Evolutionary conservation across 192 early-diverging fungal species (phyloP).

Genomic region (Diversispora eburnea): DNA sequence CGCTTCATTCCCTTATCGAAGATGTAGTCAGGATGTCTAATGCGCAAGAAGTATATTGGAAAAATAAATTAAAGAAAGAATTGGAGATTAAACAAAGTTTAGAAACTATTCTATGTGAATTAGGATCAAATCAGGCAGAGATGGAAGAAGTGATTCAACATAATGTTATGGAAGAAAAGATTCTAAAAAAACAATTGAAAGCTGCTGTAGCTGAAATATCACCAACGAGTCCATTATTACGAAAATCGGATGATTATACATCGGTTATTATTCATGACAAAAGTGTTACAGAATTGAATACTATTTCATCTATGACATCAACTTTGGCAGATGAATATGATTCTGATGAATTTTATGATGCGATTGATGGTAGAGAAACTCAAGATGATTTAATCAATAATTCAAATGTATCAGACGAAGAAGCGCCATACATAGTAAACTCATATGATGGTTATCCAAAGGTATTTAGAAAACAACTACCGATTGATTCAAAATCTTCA

Average conservation of each 20-base stretch:
- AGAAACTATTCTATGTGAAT: constrained; percentile 44
- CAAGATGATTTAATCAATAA: constrained; percentile 24
- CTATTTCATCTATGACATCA: background rate
- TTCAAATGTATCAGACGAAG: background rate
- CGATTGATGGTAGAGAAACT: constrained; percentile 43
- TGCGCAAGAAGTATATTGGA: constrained; percentile 47
- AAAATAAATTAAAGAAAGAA: constrained; percentile 41
- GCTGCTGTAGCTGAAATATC: background rate
- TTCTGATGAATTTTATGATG: constrained; percentile 69
- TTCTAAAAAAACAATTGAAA: constrained; percentile 21
- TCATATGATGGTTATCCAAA: constrained; percentile 45
- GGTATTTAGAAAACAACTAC: constrained; percentile 45
- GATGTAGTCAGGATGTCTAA: constrained; percentile 40
- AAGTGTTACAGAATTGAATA: background rate
- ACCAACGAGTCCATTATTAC: background rate
- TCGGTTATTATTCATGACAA: background rate
- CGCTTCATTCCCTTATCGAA: constrained; percentile 22
- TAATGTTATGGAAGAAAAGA: constrained; percentile 35
- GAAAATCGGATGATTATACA: no score
- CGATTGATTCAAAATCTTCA: constrained; percentile 44
- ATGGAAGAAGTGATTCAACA: constrained; percentile 44
- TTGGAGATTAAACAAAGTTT: constrained; percentile 44
- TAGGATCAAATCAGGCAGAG: constrained; percentile 44
- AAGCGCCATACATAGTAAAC: constrained; percentile 31
- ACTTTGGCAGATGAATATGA: constrained; percentile 18